Base-by-base conservation (phyloP, 2,329 filamentous ascomycete species). In the Aspergillus fischeri region DNA sequence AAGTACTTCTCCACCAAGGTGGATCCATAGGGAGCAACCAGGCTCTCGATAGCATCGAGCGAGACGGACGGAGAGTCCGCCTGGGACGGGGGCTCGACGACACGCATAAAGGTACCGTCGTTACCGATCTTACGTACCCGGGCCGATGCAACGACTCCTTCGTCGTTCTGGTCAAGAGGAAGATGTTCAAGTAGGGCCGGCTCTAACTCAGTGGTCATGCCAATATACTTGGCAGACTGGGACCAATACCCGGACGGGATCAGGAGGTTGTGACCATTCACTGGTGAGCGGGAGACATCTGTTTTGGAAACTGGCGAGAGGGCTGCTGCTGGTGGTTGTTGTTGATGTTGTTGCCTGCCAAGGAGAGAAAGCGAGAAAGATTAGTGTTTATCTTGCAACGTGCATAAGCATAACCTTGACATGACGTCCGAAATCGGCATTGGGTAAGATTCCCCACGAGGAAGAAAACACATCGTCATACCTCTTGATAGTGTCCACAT, bases 1-100 rank as follows among this genome's bases (percentile, higher is more conserved):
- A 78, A 78, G 64, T 73, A 78, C 56, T 76, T 75, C 41, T 78
- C 75, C 38, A 77, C 67, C 61, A 78, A 56, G 4, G 72, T 74
- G n/a, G 73, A 70, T 8, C 75, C 75, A 63, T 77, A 75, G 5
- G 75, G 75, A 54, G 73, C 73, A 52, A 77, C 75, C 58, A 77
- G 61, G 59, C 73, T 75, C 63, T 77, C 75, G 54, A 77, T 72
- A 32, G 72, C 67, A 60, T 77, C 75, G 20, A 77, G 58, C 21
- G 75, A 73, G 52, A 72, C 62, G 41, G 67, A 63, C 54, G 72
- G 67, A n/a, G 70, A 66, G 61, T 72, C 65, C 59, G 67, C 66
- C 53, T 66, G 54, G 49, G 70, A 65, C 24, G 67, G 59, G 17
- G 68, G 64, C 54, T 74, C 67, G 32, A 73, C 61, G 20, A 77